Base-by-base conservation (phyloP, 495 filamentous ascomycete species). In the Penicillium cosmopolitanum region DNA sequence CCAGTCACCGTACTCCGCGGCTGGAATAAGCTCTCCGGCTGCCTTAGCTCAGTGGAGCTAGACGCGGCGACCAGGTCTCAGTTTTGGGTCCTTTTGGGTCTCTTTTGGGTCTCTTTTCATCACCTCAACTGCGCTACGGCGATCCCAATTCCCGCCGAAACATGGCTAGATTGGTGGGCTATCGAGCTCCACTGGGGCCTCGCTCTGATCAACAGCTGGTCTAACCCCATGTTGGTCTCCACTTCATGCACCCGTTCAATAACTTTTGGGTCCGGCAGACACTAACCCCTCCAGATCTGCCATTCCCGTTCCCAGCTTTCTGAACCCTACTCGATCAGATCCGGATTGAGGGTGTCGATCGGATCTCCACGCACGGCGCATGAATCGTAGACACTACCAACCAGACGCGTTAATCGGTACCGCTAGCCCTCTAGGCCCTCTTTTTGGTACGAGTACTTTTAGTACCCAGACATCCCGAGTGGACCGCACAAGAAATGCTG, bases 71-170 rank as follows among this genome's bases (percentile, higher is more conserved):
- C 46, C 19, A 48, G 46, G 46, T 48, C 46, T 48, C 46, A 48
- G 19, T 48, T 48, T 48, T 48, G 36, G 36, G 15, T 38, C 36
- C 36, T 38, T 38, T 12, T 12, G 36, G 11, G 15, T 4, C 36
- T 38, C 36, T 38, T 38, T 12, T 12, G 36, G 11, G 15, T 4
- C 36, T 38, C 36, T 38, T 44, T n/a, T 44, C 11, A 13, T 44
- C 13, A 44, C n/a, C 15, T 25, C 28, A 31, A 8, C 46, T 48
- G 46, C 46, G 15, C 15, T 10, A 9, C 23, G 46, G 46, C 46
- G 46, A 48, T 48, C 46, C 46, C 21, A 48, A 48, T 48, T 48
- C 46, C 46, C 19, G 19, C 46, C 46, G n/a, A 31, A 48, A 48
- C 46, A 48, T 48, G 46, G 21, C 8, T 10, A 23, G 46, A 48